Conservation (phyloP, 768 basidiomycete genomes). For the Amanita phalloides region DNA sequence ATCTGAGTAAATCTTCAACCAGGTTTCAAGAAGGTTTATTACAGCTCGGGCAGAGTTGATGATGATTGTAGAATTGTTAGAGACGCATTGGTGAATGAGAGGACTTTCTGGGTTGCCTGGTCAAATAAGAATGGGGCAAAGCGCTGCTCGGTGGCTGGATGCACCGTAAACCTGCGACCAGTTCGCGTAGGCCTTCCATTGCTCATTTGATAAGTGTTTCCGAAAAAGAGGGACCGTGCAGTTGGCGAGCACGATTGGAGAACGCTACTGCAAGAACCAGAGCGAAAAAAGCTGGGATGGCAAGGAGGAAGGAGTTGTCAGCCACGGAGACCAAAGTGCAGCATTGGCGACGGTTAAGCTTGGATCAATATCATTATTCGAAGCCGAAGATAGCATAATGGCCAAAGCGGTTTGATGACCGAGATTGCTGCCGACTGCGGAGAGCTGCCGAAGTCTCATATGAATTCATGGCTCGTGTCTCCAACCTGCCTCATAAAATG, state of each 20-base stretch:
- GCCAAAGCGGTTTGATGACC: too few species aligned
- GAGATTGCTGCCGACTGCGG: too few species aligned
- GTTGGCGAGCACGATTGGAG: slow-evolving; percentile 12
- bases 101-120: slow-evolving; percentile 18
- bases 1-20: slow-evolving; percentile 39
- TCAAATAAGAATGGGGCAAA: background rate
- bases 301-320: background rate
- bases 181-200: slow-evolving; percentile 6
- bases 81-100: slow-evolving; percentile 26
- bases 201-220: slow-evolving; percentile 18
- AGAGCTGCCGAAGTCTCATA: too few species aligned
- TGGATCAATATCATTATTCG: background rate
- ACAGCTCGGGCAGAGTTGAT: slow-evolving; percentile 33
- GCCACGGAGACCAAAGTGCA: background rate
- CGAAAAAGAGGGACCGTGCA: slow-evolving; percentile 9
- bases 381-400: too few species aligned
- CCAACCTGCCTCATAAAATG: background rate
- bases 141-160: slow-evolving; percentile 5
- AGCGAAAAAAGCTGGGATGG: slow-evolving; percentile 3
- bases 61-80: slow-evolving; percentile 30
- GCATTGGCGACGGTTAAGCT: background rate
- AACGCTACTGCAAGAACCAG: slow-evolving; percentile 13
- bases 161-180: slow-evolving; percentile 19
- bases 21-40: slow-evolving; percentile 34
- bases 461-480: background rate